These are phyloP conservation scores for Cyclotella sp. DNA, from an alignment of 108 stramenopile genomes.

Conservation along the genomic window DNA sequence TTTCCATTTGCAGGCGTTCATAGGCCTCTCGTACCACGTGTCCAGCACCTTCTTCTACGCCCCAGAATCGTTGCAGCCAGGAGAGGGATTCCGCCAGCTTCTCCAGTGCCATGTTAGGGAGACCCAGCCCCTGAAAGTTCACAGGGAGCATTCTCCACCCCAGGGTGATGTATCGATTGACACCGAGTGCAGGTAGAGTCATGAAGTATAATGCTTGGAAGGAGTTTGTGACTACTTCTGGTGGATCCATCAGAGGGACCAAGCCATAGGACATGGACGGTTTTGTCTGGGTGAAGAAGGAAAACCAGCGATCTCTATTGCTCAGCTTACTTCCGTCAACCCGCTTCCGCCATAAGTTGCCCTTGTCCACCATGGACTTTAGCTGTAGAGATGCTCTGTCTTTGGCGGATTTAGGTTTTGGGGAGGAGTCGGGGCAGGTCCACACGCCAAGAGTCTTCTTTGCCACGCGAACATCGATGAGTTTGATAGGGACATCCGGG, in stretches of 20 bases:
- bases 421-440: neutral
- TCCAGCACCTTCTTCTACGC: neutral
- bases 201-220: neutral
- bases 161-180: constrained; percentile 10
- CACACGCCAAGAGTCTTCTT: neutral
- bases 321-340: neutral
- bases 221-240: neutral
- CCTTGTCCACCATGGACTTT: neutral
- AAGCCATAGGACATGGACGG: constrained; percentile 11
- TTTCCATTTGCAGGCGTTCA: constrained; percentile 8
- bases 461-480: neutral
- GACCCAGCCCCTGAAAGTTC: constrained; percentile 7
- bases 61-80: constrained; percentile 11
- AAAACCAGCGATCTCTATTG: neutral
- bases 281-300: neutral
- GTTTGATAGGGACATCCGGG: neutral
- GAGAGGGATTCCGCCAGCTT: neutral
- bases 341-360: neutral
- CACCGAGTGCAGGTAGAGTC: neutral
- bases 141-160: constrained; percentile 6
- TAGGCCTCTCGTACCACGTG: neutral
- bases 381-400: neutral
- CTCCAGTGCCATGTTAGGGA: constrained; percentile 8
- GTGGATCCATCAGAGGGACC: neutral
- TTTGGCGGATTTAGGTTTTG: neutral